phyloP scores from a whole-genome alignment of 495 filamentous ascomycete genomes.

The Xylaria bambusicola region DNA sequence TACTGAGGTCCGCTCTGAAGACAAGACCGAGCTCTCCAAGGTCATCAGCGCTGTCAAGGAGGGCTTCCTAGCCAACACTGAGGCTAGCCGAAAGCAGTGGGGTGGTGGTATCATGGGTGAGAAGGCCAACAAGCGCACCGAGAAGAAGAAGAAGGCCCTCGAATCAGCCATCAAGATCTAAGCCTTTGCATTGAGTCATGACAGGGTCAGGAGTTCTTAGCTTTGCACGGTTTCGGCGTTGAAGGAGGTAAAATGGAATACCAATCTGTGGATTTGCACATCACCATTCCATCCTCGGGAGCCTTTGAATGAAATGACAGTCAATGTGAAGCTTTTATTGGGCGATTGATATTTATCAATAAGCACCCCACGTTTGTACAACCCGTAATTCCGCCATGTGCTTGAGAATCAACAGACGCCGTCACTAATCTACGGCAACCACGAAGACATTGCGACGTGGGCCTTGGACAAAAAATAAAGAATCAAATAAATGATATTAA shows the following conservation, averaged over 20 bases:
- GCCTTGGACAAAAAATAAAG: too few relatives aligned
- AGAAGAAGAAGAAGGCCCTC: slow-evolving; percentile 95
- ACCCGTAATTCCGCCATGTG: background rate
- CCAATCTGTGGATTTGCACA: slow-evolving; percentile 38
- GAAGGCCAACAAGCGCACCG: slow-evolving; percentile 89
- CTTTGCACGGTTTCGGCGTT: slow-evolving; percentile 39
- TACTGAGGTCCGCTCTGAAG: slow-evolving; percentile 94
- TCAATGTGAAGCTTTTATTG: slow-evolving; percentile 29
- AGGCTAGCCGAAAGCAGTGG: slow-evolving; percentile 92
- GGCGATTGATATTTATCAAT: background rate
- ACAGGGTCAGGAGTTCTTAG: slow-evolving; percentile 27
- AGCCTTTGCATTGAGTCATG: slow-evolving; percentile 20
- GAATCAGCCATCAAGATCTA: slow-evolving; percentile 97
- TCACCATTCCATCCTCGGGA: slow-evolving; percentile 26
- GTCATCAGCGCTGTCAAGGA: slow-evolving; percentile 96
- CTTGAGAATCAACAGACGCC: background rate
- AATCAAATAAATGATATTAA: too few relatives aligned
- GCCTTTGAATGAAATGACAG: slow-evolving; percentile 29
- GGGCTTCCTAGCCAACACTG: slow-evolving; percentile 93
- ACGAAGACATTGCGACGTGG: too few relatives aligned
- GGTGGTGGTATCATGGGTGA: slow-evolving; percentile 99
- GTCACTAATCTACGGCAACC: too few relatives aligned
- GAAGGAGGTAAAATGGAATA: slow-evolving; percentile 40
- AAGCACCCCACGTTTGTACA: background rate
- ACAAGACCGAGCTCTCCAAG: slow-evolving; percentile 97